Base-by-base conservation (phyloP, 2,329 filamentous ascomycete genomes). In the Macrophomina pseudophaseolina region DNA sequence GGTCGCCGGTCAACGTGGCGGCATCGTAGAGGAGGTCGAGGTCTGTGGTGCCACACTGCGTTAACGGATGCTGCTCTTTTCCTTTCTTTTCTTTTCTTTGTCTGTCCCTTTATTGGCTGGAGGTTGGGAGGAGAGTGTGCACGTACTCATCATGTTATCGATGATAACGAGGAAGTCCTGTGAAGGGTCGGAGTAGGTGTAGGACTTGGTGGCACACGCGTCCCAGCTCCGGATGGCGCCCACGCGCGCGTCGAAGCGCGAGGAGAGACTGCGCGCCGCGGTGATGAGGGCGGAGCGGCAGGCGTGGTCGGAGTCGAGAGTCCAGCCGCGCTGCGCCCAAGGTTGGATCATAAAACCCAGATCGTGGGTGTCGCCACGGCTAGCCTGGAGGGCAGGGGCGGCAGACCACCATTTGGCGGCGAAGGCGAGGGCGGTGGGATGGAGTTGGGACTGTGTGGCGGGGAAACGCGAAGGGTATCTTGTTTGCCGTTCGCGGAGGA, bases 181-280 rank as follows among this genome's bases (percentile, higher is more conserved):
- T 0, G 66, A 66, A 0, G 79, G 74, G 33, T 82, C 77, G 0
- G 69, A 67, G 49, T 81, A 81, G 1, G 71, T 68, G 63, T 81
- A 81, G 5, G 73, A 64, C 28, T 78, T 78, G 7, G 80, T 83
- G 6, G 76, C 69, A 52, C 80, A 81, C 2, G 74, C 70, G 62
- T 84, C 82, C 82, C 82, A 84, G 5, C 80, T 82, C 5, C 44
- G 77, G 71, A 84, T 76, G 0, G 74, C 76, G 14, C 76, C 73
- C 0, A 79, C 75, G 0, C 67, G 72, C 0, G 68, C 53, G n/a
- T 74, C 74, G 67, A 76, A 83, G 9, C 81, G 74, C 8, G 71
- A 71, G 2, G 77, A 74, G 0, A 84, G 71, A 1, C 76, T 80
- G 4, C 75, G 72, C 0, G 81, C 78, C 0, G 78, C 77, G 1